Evolutionary conservation across 441 rosid species (phyloP).

Genomic region (Mallotus japonicus): DNA sequence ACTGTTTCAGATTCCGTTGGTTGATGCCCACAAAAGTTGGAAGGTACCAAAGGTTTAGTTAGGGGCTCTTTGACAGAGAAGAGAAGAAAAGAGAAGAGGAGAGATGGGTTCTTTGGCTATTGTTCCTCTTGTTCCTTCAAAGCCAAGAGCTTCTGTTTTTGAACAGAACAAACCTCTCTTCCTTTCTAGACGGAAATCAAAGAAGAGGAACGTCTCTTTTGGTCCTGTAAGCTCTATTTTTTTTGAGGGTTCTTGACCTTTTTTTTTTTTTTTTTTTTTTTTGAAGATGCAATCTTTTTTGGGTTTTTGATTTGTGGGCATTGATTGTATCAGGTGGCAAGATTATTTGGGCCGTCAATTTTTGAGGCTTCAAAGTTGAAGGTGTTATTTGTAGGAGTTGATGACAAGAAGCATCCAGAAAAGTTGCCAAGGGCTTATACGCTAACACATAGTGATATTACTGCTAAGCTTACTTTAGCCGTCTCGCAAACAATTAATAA

Average conservation of each 20-base stretch:
- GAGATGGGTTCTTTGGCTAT: conserved; percentile 54
- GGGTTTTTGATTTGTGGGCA: conserved; percentile 14
- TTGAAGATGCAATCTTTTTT: background rate
- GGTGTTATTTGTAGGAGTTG: conserved; percentile 84
- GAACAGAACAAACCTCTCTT: conserved; percentile 46
- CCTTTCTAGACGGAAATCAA: conserved; percentile 42
- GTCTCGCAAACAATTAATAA: conserved; percentile 82
- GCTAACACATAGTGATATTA: conserved; percentile 79
- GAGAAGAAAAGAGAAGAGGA: background rate
- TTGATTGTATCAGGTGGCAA: conserved; percentile 55
- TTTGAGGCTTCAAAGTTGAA: conserved; percentile 91
- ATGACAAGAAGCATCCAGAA: conserved; percentile 89
- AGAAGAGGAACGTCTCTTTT: conserved; percentile 43
- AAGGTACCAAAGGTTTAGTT: conserved; percentile 1
- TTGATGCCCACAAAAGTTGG: conserved; percentile 20
- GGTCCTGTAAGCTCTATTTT: conserved; percentile 48
- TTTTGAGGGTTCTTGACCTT: background rate
- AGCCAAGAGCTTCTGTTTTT: conserved; percentile 40
- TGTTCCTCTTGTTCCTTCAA: conserved; percentile 42
- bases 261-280: background rate
- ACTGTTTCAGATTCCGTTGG: background rate
- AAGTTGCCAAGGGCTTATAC: conserved; percentile 84
- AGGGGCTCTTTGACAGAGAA: background rate
- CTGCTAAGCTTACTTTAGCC: conserved; percentile 75
- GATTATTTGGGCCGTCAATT: conserved; percentile 88